phyloP scores from a whole-genome alignment of 2,329 filamentous ascomycete species.

The Claviceps humidiphila region DNA sequence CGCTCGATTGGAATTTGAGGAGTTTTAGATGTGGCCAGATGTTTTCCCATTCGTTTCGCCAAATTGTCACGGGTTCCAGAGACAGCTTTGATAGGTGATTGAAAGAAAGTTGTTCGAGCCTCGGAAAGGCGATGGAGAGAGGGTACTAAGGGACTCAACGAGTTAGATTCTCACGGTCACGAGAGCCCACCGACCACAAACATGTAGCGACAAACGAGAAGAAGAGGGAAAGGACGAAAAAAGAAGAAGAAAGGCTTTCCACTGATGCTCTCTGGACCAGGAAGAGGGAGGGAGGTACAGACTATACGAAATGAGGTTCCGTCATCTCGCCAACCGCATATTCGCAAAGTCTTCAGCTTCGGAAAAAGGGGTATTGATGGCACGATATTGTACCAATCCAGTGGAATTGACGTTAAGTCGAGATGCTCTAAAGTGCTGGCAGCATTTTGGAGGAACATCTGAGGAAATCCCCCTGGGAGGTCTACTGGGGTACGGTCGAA shows the following conservation, averaged over 20 bases:
- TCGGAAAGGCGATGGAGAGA: conserved; percentile 8
- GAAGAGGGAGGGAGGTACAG: not conserved
- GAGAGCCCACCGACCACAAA: no score
- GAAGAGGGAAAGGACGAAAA: no score
- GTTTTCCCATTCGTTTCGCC: conserved; percentile 9
- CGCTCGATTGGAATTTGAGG: conserved; percentile 9
- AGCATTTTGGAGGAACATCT: conserved; percentile 8
- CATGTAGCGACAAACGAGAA: no score
- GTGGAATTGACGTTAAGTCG: conserved; percentile 12
- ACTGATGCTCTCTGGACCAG: no score
- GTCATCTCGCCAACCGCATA: conserved; percentile 9
- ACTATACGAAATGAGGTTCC: conserved; percentile 3
- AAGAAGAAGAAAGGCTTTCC: no score
- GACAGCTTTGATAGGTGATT: no score
- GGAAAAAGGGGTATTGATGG: conserved; percentile 12
- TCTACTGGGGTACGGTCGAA: not conserved
- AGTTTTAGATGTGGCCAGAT: conserved; percentile 1
- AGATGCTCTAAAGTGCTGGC: conserved; percentile 10
- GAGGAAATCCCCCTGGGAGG: conserved; percentile 3
- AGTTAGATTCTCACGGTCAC: not conserved
- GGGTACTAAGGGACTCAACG: conserved; percentile 10
- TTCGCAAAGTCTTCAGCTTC: conserved; percentile 16
- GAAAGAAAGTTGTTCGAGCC: no score
- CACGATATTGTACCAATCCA: conserved; percentile 8
- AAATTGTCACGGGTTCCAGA: not conserved